Conservation (phyloP, 257 asterid species). For the Nicotiana tabacum region DNA sequence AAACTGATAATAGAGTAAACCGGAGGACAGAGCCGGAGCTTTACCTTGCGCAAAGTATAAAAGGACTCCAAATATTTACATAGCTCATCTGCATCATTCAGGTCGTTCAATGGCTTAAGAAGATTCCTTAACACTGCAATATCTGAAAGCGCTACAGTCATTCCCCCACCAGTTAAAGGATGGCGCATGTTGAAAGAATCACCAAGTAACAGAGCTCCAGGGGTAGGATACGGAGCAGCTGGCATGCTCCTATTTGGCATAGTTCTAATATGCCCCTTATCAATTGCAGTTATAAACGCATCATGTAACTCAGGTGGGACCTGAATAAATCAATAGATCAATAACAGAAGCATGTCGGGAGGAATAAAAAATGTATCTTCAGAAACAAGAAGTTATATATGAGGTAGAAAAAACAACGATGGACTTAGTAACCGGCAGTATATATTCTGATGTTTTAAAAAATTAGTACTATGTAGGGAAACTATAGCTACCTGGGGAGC, state of each 20-base stretch:
- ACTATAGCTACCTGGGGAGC: constrained; percentile 41
- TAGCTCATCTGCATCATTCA: constrained; percentile 36
- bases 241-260: constrained; percentile 64
- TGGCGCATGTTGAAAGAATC: constrained; percentile 63
- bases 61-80: constrained; percentile 45
- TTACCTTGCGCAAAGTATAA: constrained; percentile 49
- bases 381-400: neutral
- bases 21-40: neutral
- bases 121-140: constrained; percentile 42
- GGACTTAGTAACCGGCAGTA: neutral
- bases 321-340: constrained; percentile 15
- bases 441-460: neutral
- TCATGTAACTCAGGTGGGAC: constrained; percentile 40
- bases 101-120: constrained; percentile 34
- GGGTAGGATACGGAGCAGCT: constrained; percentile 41
- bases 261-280: constrained; percentile 42
- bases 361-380: neutral
- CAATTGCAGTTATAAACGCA: constrained; percentile 39
- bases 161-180: constrained; percentile 61
- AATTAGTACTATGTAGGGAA: neutral
- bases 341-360: neutral
- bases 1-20: neutral
- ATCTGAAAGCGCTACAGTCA: constrained; percentile 57
- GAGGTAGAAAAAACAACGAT: neutral
- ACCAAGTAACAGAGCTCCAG: constrained; percentile 50